Conservation (phyloP, 768 basidiomycete species). For the Sutorius australiensis region DNA sequence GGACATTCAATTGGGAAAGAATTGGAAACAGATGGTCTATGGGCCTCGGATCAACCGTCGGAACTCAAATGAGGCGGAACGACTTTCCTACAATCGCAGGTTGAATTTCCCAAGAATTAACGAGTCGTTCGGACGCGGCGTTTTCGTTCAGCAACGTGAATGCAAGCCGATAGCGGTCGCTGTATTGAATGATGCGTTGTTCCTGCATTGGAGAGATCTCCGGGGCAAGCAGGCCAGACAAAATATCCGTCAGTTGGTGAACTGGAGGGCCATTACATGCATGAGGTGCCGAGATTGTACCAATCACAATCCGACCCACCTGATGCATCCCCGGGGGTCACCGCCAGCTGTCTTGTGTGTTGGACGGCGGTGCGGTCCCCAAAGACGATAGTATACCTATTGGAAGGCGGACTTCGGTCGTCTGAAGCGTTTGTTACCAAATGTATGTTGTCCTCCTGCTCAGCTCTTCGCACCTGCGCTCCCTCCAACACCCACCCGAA, state of each 20-base stretch:
- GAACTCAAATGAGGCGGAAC: constrained; percentile 9
- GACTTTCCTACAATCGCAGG: constrained; percentile 59
- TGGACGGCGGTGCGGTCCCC: constrained; percentile 24
- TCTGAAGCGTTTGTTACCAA: constrained; percentile 15
- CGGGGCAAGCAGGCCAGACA: constrained; percentile 40
- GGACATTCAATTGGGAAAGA: constrained; percentile 49
- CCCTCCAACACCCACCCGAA: constrained; percentile 29
- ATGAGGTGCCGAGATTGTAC: constrained; percentile 7
- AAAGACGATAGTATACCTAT: constrained; percentile 21
- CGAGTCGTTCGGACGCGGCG: constrained; percentile 56
- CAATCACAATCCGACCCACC: constrained; percentile 19
- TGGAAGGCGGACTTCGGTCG: constrained; percentile 4
- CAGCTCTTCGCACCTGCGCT: constrained; percentile 34
- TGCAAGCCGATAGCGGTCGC: constrained; percentile 79
- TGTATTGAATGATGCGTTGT: constrained; percentile 65
- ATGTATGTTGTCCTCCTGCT: neutral
- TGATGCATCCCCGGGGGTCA: constrained; percentile 25
- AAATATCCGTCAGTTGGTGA: constrained; percentile 37
- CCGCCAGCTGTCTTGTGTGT: constrained; percentile 17
- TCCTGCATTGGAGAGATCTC: constrained; percentile 46
- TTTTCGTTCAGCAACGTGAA: constrained; percentile 94
- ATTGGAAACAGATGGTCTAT: constrained; percentile 71
- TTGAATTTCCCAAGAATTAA: constrained; percentile 71
- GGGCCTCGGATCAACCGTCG: constrained; percentile 13
- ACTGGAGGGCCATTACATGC: constrained; percentile 24